Base-by-base conservation (phyloP, 306 rosid genomes). In the Oemleria cerasiformis region DNA sequence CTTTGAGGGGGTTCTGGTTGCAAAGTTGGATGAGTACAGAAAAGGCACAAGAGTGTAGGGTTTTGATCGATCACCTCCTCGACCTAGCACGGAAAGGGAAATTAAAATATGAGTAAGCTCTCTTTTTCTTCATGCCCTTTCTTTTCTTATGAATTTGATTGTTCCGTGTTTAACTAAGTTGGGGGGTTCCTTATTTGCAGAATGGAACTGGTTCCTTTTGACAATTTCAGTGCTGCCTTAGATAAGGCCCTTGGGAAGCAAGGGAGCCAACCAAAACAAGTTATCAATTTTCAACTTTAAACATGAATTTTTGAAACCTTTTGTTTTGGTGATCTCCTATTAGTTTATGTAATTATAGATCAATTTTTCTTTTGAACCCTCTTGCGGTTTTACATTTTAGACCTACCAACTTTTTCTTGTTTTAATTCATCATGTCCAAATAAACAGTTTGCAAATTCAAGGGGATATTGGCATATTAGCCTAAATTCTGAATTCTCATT, bases 251-350 rank as follows among this genome's bases (percentile, higher is more conserved):
- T 93, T 5, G 98, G 98, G 59, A 93, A 90, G 79, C 87, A 40
- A 23, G 97, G 98, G 61, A 93, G 98, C 92, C 97, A 91, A 73
- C 96, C 96, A 16, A 93, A 91, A 81, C 97, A 91, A 84, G 96
- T 91, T 49, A 74, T 93, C 86, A 86, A 62, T 84, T 93, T 88
- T 88, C 80, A 77, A 58, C 55, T 44, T 43, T 63, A 12, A 74
- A 51, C 59, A 17, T 13, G n/a, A 2, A 19, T 6, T n/a, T n/a
- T n/a, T 39, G 54, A 34, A 65, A 40, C 67, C 20, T 30, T 67
- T 9, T 66, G 44, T 48, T 45, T 23, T 11, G 39, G 39, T 9
- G 8, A 56, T 56, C 8, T 0, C n/a, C 0, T 25, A 7, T 39
- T 16, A 51, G 13, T 38, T 9, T 20, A 36, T 38, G 49, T 68